phyloP scores from a whole-genome alignment of 2,329 filamentous ascomycete genomes.

The Verticillium isaacii region DNA sequence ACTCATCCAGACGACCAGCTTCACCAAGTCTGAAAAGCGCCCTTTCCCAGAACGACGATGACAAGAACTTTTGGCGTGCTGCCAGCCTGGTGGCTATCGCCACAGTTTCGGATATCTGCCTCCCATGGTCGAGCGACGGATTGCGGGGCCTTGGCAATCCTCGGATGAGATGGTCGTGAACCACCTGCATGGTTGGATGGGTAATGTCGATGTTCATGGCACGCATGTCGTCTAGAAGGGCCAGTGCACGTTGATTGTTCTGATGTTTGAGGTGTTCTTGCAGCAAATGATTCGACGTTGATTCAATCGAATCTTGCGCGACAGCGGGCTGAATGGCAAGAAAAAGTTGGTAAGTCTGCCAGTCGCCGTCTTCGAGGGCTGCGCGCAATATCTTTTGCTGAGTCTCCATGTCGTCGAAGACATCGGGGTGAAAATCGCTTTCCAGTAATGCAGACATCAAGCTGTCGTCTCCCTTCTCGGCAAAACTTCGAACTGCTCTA shows the following conservation, averaged over 20 bases:
- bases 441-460: constrained; percentile 40
- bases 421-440: constrained; percentile 50
- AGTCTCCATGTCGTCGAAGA: constrained; percentile 42
- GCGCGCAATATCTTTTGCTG: constrained; percentile 31
- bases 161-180: constrained; percentile 6
- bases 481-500: constrained; percentile 60
- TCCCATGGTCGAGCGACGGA: neutral
- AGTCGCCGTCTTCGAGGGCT: neutral
- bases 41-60: constrained; percentile 34
- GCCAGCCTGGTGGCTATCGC: constrained; percentile 4
- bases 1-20: constrained; percentile 35
- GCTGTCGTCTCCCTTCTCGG: constrained; percentile 46
- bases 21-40: constrained; percentile 39
- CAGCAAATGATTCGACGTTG: constrained; percentile 28
- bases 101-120: constrained; percentile 2
- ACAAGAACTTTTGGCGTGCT: constrained; percentile 18
- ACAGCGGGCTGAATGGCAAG: constrained; percentile 34
- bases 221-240: constrained; percentile 32
- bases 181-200: constrained; percentile 4
- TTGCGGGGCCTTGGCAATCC: constrained; percentile 2
- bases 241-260: constrained; percentile 20
- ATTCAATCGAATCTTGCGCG: constrained; percentile 20
- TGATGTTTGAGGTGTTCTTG: constrained; percentile 19
- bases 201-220: constrained; percentile 24
- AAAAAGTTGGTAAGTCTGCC: constrained; percentile 23